A percentile compares a stretch with the other conserved stretches of the same genome.
These are phyloP conservation scores for Seiridium cupressi DNA, from an alignment of 2,329 filamentous ascomycete genomes.

Conservation along the genomic window DNA sequence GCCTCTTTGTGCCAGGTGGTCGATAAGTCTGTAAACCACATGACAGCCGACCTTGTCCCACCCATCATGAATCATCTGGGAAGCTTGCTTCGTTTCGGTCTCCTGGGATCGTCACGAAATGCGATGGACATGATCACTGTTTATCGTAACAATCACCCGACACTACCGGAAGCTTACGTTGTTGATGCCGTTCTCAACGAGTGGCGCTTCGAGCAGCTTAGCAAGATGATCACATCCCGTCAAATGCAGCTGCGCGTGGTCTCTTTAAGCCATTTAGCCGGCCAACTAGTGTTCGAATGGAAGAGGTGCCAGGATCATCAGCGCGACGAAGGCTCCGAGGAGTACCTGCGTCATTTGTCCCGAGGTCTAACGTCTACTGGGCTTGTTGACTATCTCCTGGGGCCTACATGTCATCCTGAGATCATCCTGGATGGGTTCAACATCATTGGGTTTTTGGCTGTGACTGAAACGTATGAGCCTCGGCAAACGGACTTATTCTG, in stretches of 20 bases:
- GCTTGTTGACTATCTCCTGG: constrained; percentile 82
- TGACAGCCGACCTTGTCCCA: constrained; percentile 44
- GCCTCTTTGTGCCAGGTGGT: constrained; percentile 43
- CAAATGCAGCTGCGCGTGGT: constrained; percentile 88
- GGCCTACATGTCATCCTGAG: constrained; percentile 88
- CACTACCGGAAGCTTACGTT: constrained; percentile 35
- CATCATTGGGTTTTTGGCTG: constrained; percentile 82
- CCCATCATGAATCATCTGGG: constrained; percentile 38
- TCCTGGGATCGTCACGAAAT: constrained; percentile 35
- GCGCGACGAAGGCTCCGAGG: constrained; percentile 23
- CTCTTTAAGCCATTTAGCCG: constrained; percentile 73
- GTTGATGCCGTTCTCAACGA: constrained; percentile 54
- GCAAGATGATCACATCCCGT: constrained; percentile 74
- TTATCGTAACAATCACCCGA: constrained; percentile 32
- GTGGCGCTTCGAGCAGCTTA: constrained; percentile 70
- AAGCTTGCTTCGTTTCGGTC: constrained; percentile 39
- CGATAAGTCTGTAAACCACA: constrained; percentile 53
- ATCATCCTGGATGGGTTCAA: constrained; percentile 80
- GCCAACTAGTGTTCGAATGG: constrained; percentile 67
- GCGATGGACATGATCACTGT: constrained; percentile 31
- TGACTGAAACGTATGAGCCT: constrained; percentile 70
- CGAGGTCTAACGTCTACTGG: constrained; percentile 67
- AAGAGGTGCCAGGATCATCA: constrained; percentile 48
- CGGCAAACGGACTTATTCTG: constrained; percentile 78
- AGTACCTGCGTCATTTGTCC: constrained; percentile 65